These are phyloP conservation scores for Diplodia corticola DNA, from an alignment of 2,329 filamentous ascomycete species.

Conservation along the genomic window DNA sequence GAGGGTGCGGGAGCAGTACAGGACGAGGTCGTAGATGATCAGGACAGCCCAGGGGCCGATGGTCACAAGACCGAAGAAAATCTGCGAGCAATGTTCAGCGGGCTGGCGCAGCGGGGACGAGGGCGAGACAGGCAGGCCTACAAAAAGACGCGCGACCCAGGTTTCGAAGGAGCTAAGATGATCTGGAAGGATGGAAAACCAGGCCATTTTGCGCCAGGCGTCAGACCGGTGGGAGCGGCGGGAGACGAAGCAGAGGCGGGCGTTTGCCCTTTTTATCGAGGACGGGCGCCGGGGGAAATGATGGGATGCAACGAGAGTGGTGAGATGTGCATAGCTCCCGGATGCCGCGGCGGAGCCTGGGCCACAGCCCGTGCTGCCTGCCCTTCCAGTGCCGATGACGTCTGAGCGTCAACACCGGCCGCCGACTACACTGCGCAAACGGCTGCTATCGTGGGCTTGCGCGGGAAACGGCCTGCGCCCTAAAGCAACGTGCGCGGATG, in stretches of 20 bases:
- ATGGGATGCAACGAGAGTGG: conserved; percentile 19
- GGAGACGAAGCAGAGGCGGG: conserved; percentile 6
- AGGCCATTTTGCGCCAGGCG: conserved; percentile 52
- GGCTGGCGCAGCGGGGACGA: conserved; percentile 8
- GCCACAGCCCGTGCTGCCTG: not conserved
- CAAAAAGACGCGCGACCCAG: conserved; percentile 64
- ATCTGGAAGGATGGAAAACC: conserved; percentile 65
- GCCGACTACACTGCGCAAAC: not conserved
- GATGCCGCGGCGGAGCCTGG: conserved; percentile 14
- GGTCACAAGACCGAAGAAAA: conserved; percentile 60
- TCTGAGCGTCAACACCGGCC: not conserved
- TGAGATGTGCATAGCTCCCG: conserved; percentile 5
- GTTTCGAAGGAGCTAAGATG: conserved; percentile 59
- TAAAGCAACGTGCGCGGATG: not conserved
- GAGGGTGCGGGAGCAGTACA: conserved; percentile 61
- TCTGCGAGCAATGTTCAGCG: conserved; percentile 42
- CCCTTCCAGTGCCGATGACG: not conserved
- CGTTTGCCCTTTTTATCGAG: conserved; percentile 14
- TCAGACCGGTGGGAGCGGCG: not conserved
- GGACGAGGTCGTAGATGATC: conserved; percentile 62
- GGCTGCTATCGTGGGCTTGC: not conserved
- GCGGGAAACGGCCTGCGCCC: not conserved
- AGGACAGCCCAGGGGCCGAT: conserved; percentile 64
- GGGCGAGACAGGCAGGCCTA: conserved; percentile 42
- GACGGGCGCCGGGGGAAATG: conserved; percentile 8